Evolutionary conservation across 1,139 yeast species (phyloP), one percentile per base, ranked within the genome.

Genomic region (Meyerozyma sp.): DNA sequence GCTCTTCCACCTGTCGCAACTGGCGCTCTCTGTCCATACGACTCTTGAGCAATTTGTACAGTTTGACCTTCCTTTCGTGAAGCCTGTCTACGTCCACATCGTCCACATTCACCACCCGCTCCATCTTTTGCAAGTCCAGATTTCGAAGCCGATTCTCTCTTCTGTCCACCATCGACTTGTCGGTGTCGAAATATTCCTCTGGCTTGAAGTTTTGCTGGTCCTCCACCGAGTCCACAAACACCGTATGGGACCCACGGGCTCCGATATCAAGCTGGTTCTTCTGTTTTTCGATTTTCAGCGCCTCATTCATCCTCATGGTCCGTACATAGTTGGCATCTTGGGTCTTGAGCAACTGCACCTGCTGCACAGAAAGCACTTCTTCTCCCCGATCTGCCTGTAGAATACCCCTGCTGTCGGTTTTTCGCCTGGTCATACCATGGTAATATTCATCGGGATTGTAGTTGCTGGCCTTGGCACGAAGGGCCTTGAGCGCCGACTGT

Each of bases 381-480:
- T 75, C 77, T 27, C 81, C 90, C 51, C 95, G 70, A 39, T 86
- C 88, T 3, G 82, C 66, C 9, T 86, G 63, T 42, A 84, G 59
- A 11, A 86, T 71, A 1, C 97, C 97, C 8, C 67, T 61, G 4
- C 73, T 70, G 52, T 87, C 95, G 4, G 95, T 81, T 54, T 73
- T 75, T 48, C 74, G 72, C 23, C 75, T 72, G 37, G 84, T 79
- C 98, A 93, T 93, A 18, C 89, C 93, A 77, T 89, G 96, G 65
- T 90, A 89, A 67, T 86, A 93, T 63, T 93, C 98, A 74, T 93
- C 98, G n/a, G 95, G 95, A 61, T 93, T 93, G 54, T 90, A 77
- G 39, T 75, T 75, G 39, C 74, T 70, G 1, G 87, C 95, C 61
- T 89, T 89, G 40, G 73, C 73, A 55, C 87, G 79, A 49, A 93